Conservation (phyloP, 768 basidiomycete genomes). For the Pleurotus salmoneostramineus region DNA sequence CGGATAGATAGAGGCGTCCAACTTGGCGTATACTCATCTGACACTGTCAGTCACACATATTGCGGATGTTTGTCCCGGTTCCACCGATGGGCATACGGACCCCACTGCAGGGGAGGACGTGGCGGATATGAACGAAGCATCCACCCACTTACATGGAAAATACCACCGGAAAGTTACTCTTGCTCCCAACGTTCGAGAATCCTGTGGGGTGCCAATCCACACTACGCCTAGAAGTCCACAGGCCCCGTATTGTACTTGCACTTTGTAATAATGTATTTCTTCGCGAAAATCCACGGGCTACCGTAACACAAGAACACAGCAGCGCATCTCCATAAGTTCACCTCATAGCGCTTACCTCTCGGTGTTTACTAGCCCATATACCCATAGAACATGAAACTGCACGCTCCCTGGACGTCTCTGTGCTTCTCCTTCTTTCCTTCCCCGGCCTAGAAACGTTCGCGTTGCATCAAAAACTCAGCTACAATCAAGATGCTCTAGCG, state of each 20-base stretch:
- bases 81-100: conserved; percentile 8
- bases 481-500: not conserved
- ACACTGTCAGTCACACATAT: conserved; percentile 6
- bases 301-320: too few species aligned
- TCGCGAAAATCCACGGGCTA: too few species aligned
- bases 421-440: not conserved
- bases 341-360: not conserved
- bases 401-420: too few species aligned
- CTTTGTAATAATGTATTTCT: too few species aligned
- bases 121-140: conserved; percentile 6
- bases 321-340: too few species aligned
- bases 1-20: conserved; percentile 5
- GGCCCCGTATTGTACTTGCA: too few species aligned
- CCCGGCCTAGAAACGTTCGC: conserved; percentile 3
- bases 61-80: conserved; percentile 8
- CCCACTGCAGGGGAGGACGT: conserved; percentile 7
- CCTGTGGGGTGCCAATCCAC: not conserved
- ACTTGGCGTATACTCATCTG: conserved; percentile 5
- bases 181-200: conserved; percentile 4
- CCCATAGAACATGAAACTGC: conserved; percentile 3
- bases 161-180: conserved; percentile 3
- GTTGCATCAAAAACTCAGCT: conserved; percentile 5
- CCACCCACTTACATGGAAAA: conserved; percentile 1
- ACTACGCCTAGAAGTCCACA: not conserved
- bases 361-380: not conserved